Evolutionary conservation across 108 stramenopile genomes (phyloP), one percentile per base, ranked within the genome.

Genomic region (Cyclostephanos tholiformis): DNA sequence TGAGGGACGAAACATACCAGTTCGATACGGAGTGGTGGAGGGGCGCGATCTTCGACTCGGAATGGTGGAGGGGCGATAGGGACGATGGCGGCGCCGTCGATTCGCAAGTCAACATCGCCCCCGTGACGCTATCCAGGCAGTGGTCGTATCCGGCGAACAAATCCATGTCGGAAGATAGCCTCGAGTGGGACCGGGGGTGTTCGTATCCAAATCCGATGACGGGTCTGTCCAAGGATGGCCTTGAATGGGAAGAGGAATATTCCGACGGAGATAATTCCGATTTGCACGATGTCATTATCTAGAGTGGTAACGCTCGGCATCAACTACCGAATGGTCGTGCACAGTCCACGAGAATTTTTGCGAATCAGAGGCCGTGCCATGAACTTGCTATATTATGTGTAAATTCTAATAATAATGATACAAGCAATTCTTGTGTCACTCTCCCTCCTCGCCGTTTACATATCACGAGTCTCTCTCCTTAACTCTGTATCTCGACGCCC

Each of bases 271-370:
- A 79, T 11, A 60, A 62, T 7, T 63, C 71, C 10, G 71, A 72
- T 44, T 55, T 79, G 46, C 78, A 72, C 19, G 70, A 79, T 63
- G 71, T 79, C 27, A 44, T 55, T 7, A 51, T 79, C 30, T 75
- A 75, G 50, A 68, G n/a, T 49, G 25, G 32, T n/a, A n/a, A n/a
- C n/a, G 32, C 32, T 32, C 2, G 4, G 32, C n/a, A n/a, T n/a
- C n/a, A 32, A 2, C 32, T 32, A 41, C 41, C 23, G 4, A 63
- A 43, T n/a, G 12, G 27, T 8, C n/a, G 17, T 6, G 36, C 44
- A 11, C 39, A 5, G 16, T 43, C 41, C 39, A 43, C 48, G 19
- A 25, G 20, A 14, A 48, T 65, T n/a, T n/a, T n/a, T 10, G 22
- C 12, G 46, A 49, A 66, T 39, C 48, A 25, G 7, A 44, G 29